Percentiles rank a stretch among this genome's conserved stretches.
These are phyloP conservation scores for Globisporangium heterothallicum DNA, from an alignment of 352 stramenopile genomes.

Conservation along the genomic window DNA sequence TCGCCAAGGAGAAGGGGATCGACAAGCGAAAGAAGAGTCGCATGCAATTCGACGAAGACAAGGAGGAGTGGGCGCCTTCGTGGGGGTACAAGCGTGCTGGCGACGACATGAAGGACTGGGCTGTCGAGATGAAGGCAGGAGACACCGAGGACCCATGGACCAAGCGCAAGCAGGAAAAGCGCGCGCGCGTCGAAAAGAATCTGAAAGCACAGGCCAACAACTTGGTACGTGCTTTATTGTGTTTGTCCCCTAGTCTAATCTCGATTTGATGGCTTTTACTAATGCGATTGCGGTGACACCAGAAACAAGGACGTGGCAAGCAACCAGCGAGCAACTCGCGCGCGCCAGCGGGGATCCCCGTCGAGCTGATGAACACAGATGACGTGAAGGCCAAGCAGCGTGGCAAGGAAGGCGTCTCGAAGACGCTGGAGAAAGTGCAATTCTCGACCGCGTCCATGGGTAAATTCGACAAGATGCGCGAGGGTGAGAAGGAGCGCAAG, in stretches of 20 bases:
- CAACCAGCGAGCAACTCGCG: conserved; percentile 36
- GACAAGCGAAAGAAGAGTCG: conserved; percentile 94
- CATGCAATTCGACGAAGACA: conserved; percentile 96
- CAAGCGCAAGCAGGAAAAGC: conserved; percentile 90
- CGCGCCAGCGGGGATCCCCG: conserved; percentile 79
- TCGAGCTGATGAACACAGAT: conserved; percentile 84
- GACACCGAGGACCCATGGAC: conserved; percentile 94
- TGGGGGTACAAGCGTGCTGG: conserved; percentile 90
- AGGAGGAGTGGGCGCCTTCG: conserved; percentile 89
- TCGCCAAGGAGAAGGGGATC: conserved; percentile 97
- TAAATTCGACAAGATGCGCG: conserved; percentile 93
- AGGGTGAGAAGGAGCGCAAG: conserved; percentile 89
- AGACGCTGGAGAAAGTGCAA: conserved; percentile 89
- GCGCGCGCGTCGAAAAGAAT: conserved; percentile 91
- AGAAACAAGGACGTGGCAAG: conserved; percentile 65
- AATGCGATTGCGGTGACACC: too few relatives aligned
- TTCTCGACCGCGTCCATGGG: conserved; percentile 91
- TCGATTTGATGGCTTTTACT: background rate
- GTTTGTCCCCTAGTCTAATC: background rate
- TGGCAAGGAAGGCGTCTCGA: conserved; percentile 85
- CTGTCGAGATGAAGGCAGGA: conserved; percentile 92
- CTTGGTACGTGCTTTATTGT: conserved; percentile 17
- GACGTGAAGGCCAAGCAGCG: conserved; percentile 76
- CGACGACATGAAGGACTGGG: conserved; percentile 89
- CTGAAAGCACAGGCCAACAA: conserved; percentile 75